Percentiles rank a stretch among this genome's conserved stretches.
phyloP scores from a whole-genome alignment of 1,284 basidiomycete genomes.

The Inonotus hispidus region DNA sequence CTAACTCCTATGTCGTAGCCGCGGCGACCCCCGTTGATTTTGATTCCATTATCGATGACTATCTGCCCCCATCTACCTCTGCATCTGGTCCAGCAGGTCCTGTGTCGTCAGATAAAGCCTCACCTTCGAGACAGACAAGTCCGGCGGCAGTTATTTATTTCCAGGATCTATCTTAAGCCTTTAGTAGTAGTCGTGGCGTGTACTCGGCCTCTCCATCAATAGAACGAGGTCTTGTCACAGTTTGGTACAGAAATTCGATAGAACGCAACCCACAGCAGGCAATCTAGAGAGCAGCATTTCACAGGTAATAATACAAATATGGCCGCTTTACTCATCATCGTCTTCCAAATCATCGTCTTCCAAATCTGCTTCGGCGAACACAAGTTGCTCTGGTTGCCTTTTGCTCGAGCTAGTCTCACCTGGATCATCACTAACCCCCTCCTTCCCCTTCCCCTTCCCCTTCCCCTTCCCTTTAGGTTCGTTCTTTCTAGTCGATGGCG shows the following conservation, averaged over 20 bases:
- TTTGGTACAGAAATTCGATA: neutral
- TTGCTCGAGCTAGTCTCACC: slow-evolving; percentile 5
- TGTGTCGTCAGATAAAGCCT: slow-evolving; percentile 17
- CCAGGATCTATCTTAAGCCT: slow-evolving; percentile 37
- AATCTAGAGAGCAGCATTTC: too few relatives aligned
- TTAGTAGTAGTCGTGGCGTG: neutral
- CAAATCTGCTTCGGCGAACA: slow-evolving; percentile 33
- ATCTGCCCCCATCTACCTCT: slow-evolving; percentile 38
- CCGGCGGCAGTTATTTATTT: slow-evolving; percentile 30
- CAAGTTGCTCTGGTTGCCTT: slow-evolving; percentile 23
- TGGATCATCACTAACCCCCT: neutral
- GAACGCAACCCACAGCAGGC: neutral
- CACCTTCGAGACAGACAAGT: slow-evolving; percentile 23
- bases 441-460: slow-evolving; percentile 15
- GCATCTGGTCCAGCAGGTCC: slow-evolving; percentile 5
- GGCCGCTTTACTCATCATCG: slow-evolving; percentile 8
- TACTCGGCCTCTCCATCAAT: neutral
- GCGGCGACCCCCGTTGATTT: slow-evolving; percentile 45
- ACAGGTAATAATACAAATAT: neutral
- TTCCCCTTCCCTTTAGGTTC: slow-evolving; percentile 23
- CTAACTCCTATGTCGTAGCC: slow-evolving; percentile 24
- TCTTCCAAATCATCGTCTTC: slow-evolving; percentile 28
- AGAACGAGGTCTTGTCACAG: neutral
- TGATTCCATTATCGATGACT: slow-evolving; percentile 67
- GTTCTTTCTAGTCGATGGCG: slow-evolving; percentile 13